Evolutionary conservation across 495 filamentous ascomycete genomes (phyloP), one percentile per base, ranked within the genome.

Genomic region (Xylaria curta): DNA sequence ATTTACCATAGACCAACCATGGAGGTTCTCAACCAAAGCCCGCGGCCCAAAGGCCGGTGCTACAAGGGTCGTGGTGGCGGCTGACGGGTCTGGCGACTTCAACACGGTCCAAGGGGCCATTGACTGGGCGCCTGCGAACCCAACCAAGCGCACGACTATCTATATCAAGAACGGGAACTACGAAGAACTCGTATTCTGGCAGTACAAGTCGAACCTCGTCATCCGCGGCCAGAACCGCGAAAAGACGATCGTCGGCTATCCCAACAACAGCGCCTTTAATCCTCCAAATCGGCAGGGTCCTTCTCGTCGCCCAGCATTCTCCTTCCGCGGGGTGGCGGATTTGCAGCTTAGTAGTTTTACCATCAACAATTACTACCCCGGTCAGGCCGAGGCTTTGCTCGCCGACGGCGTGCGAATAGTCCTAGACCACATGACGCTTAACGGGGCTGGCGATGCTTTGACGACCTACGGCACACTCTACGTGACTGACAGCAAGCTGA

Each of bases 201-300:
- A 74, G 63, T 74, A 74, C 28, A 74, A 74, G 64, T 47, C 68
- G 4, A 72, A 74, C 24, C 13, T 74, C 13, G 28, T 33, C 9
- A 72, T 74, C 63, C 62, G 69, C 17, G 72, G 72, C 46, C 31
- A 68, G 46, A 31, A 59, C 15, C 68, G 69, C 36, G 66, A 66
- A 24, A 70, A 70, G 47, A 72, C 69, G 15, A 51, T 66, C 38
- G 68, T 74, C 19, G 72, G 72, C 4, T 74, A 74, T 62, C 72
- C 72, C 47, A 74, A 74, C 64, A 74, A 74, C 62, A 74, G 72
- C 69, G 72, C 72, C 4, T 74, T 74, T 53, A 74, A 74, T 42
- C 72, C 72, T 28, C 72, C 72, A 4, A 71, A 71, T 47, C 53
- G 69, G 13, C 72, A 74, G 21, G 72, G 72, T 19, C 72, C 72